Conservation (phyloP, 352 stramenopile species). For the Phytophthora rubi region DNA sequence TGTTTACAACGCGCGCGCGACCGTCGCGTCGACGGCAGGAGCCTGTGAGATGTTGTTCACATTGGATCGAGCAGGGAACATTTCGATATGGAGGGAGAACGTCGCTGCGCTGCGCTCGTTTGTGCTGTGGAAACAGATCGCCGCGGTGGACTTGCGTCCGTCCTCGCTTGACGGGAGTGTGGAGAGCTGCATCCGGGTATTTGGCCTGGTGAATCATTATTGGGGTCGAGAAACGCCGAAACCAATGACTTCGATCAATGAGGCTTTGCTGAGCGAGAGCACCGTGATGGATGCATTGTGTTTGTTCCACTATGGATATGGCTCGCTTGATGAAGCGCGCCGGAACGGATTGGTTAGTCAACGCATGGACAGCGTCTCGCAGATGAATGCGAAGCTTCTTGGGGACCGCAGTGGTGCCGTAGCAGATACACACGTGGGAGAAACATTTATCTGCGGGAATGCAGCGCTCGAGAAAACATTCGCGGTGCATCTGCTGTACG, state of each 20-base stretch:
- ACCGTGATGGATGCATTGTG: constrained; percentile 77
- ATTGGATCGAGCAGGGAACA: constrained; percentile 61
- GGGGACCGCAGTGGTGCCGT: constrained; percentile 52
- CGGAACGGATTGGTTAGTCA: constrained; percentile 68
- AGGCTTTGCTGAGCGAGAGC: constrained; percentile 66
- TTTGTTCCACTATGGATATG: constrained; percentile 76
- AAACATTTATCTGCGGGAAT: constrained; percentile 72
- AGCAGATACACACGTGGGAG: constrained; percentile 72
- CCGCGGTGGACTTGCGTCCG: constrained; percentile 43
- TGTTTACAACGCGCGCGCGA: constrained; percentile 48
- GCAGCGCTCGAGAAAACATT: constrained; percentile 65
- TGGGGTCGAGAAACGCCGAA: constrained; percentile 43
- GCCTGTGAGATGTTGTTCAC: constrained; percentile 78
- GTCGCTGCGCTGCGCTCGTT: constrained; percentile 58
- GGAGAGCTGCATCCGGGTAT: constrained; percentile 24
- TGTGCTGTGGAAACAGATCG: constrained; percentile 72
- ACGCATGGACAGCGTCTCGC: constrained; percentile 61
- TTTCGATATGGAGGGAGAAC: constrained; percentile 85
- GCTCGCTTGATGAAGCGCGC: constrained; percentile 59
- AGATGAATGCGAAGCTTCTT: constrained; percentile 74
- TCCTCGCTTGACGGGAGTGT: constrained; percentile 19
- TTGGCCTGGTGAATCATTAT: constrained; percentile 48
- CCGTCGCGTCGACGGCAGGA: constrained; percentile 22
- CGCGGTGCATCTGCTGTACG: constrained; percentile 68
- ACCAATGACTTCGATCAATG: constrained; percentile 43